phyloP scores from a whole-genome alignment of 78 protist genomes.

The Pigoraptor vietnamica region DNA sequence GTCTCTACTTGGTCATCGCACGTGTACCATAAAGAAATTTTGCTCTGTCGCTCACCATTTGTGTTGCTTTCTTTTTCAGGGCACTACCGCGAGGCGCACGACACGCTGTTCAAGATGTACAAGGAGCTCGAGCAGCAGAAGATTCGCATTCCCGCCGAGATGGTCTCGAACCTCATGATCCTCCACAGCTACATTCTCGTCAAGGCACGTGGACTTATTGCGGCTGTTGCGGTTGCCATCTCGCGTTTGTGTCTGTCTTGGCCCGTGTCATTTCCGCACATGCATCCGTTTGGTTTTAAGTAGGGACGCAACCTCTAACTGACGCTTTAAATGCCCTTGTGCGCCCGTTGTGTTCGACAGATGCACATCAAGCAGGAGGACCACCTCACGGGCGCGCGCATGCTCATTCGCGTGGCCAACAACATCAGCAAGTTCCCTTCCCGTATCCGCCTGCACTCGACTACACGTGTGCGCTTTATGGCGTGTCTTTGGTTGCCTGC shows the following conservation, averaged over 20 bases:
- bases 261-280: not conserved
- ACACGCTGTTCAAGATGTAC: slow-evolving; percentile 43
- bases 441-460: slow-evolving; percentile 3
- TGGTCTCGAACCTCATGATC: slow-evolving; percentile 28
- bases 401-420: slow-evolving; percentile 68
- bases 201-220: slow-evolving; percentile 36
- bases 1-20: no score
- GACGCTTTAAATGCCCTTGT: no score
- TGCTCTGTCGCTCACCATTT: not conserved
- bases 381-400: slow-evolving; percentile 56
- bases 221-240: not conserved
- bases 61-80: not conserved
- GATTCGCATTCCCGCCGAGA: slow-evolving; percentile 38
- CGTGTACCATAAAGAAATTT: not conserved
- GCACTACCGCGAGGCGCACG: slow-evolving; percentile 60
- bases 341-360: not conserved
- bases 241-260: not conserved
- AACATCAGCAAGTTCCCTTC: slow-evolving; percentile 69
- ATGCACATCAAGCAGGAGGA: slow-evolving; percentile 4
- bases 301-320: no score
- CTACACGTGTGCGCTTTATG: no score
- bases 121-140: slow-evolving; percentile 13
- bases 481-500: no score
- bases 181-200: slow-evolving; percentile 65
- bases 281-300: no score